A percentile compares a stretch with the other conserved stretches of the same genome.
These are phyloP conservation scores for Tulasnella sp. DNA, from an alignment of 768 basidiomycete species.

Conservation along the genomic window DNA sequence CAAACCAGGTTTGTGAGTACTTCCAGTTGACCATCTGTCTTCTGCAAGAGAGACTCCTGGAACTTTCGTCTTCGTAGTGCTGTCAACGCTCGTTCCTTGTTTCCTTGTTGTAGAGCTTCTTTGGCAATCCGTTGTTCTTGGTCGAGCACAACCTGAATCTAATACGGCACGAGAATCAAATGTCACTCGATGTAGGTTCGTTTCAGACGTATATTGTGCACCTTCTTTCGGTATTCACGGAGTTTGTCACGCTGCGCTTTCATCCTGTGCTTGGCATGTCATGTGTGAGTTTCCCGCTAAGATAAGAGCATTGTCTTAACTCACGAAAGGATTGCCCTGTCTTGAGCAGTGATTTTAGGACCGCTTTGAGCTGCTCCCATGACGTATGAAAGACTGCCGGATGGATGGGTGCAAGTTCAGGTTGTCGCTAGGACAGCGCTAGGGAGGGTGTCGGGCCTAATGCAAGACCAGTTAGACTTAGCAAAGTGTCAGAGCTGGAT, in stretches of 20 bases:
- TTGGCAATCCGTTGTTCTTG: constrained; percentile 87
- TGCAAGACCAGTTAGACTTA: background rate
- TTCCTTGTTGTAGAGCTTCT: constrained; percentile 66
- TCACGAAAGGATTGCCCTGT: constrained; percentile 91
- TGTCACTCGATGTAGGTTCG: background rate
- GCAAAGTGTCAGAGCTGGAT: background rate
- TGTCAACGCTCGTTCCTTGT: constrained; percentile 79
- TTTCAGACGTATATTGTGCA: constrained; percentile 26
- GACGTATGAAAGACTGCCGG: background rate
- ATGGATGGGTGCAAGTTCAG: background rate
- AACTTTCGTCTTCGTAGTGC: constrained; percentile 89
- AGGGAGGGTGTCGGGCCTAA: background rate
- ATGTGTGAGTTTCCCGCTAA: background rate
- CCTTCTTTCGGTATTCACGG: constrained; percentile 92
- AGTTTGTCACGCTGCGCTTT: constrained; percentile 95
- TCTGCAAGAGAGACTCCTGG: constrained; percentile 75
- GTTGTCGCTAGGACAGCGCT: background rate
- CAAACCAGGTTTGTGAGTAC: constrained; percentile 77
- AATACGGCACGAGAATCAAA: background rate
- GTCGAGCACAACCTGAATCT: constrained; percentile 84
- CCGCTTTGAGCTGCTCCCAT: constrained; percentile 26
- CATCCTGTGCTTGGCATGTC: constrained; percentile 46
- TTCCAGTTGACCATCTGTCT: constrained; percentile 86
- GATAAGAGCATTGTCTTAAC: background rate
- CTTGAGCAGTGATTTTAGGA: constrained; percentile 87